phyloP scores from a whole-genome alignment of 768 basidiomycete species.

The Nidularia pulvinata region DNA sequence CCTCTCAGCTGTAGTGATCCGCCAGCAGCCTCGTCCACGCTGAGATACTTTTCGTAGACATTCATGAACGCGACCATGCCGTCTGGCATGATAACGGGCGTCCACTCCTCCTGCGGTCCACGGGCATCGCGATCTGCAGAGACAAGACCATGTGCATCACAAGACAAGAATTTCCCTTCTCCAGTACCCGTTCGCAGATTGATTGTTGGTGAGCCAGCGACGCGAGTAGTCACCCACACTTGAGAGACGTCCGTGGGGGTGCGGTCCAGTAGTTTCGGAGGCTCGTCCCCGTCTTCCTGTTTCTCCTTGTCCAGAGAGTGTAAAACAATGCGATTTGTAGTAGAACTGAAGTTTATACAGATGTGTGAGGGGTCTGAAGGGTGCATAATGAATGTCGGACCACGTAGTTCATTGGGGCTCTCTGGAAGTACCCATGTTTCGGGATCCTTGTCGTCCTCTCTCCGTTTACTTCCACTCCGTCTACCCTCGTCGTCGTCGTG shows the following conservation, averaged over 20 bases:
- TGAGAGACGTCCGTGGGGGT: slow-evolving; percentile 82
- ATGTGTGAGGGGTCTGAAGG: slow-evolving; percentile 81
- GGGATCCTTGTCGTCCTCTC: slow-evolving; percentile 60
- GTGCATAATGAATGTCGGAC: slow-evolving; percentile 85
- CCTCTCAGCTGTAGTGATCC: slow-evolving; percentile 77
- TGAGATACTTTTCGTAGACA: slow-evolving; percentile 86
- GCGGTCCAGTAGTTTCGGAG: slow-evolving; percentile 55
- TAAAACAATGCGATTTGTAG: slow-evolving; percentile 71
- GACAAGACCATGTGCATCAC: slow-evolving; percentile 84
- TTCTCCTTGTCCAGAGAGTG: slow-evolving; percentile 62
- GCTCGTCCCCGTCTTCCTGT: slow-evolving; percentile 40
- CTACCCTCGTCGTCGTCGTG: slow-evolving; percentile 49
- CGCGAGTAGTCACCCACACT: slow-evolving; percentile 89
- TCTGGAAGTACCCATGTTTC: slow-evolving; percentile 85
- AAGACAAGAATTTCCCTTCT: slow-evolving; percentile 89
- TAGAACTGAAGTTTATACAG: slow-evolving; percentile 76
- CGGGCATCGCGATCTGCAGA: slow-evolving; percentile 86
- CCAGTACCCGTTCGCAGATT: slow-evolving; percentile 88
- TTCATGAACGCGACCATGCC: slow-evolving; percentile 90
- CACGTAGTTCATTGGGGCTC: slow-evolving; percentile 71
- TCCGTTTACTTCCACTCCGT: slow-evolving; percentile 43
- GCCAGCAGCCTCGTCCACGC: slow-evolving; percentile 86
- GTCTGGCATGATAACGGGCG: slow-evolving; percentile 76
- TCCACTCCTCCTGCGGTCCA: slow-evolving; percentile 95
- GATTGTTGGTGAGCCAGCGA: slow-evolving; percentile 82